Evolutionary conservation across 805 yeast genomes (phyloP), one percentile per base, ranked within the genome.

Genomic region (Sporopachydermia lactativora): DNA sequence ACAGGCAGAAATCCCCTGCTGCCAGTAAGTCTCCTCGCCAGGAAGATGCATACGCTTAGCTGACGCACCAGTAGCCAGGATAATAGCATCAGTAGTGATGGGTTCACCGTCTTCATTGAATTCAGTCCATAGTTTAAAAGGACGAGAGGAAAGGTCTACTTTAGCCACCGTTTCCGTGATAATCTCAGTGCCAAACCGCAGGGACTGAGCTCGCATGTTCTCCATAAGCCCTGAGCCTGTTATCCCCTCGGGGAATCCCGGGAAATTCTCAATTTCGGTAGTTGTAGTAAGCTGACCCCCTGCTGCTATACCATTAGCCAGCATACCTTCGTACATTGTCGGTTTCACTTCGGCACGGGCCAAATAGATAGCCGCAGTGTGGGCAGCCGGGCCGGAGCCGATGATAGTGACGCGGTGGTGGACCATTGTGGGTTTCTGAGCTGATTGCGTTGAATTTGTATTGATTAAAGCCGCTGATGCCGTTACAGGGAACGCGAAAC

Each of bases 241-340:
- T 54, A 92, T 71, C 6, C 95, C 98, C 40, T 77, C 73, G 42
- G 98, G 97, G 75, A 92, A 92, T 43, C 99, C 99, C 35, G 99
- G 98, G 73, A 89, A 92, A 71, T 92, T 92, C 65, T 92, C 99
- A 52, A 92, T 81, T 52, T 92, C 98, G 14, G 99, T 92, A 49
- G 99, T 92, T 52, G 99, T 92, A 49, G 99, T 92, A 53, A 92
- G 72, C 66, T 92, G 99, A 46, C 98, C 98, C 54, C 98, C 98
- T 18, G 98, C 96, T 41, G 98, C 98, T 52, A 89, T 73, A 52
- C 98, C 98, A 63, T 92, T 92, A 49, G 98, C 98, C 58, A 81
- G 68, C 81, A 89, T 70, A 55, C 98, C 98, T 66, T 92, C 98
- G 65, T 86, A 92, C 52, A 92, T 62, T 19, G 82, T 77, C 17